Conservation (phyloP, 139 green algal genomes). For the Diplosphaera chodatii region DNA sequence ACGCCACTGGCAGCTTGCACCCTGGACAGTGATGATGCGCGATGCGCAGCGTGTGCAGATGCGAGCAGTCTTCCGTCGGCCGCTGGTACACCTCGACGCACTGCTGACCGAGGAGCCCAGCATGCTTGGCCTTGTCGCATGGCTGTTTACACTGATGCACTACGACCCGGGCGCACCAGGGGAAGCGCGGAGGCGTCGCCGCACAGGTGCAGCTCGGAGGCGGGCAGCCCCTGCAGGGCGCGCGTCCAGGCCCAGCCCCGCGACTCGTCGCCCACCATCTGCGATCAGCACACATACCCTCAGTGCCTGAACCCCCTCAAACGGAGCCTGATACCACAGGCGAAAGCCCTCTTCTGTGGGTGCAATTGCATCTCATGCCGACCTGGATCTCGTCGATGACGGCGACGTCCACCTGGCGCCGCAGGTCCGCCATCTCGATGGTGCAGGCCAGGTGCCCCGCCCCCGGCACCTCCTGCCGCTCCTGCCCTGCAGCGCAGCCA, state of each 20-base stretch:
- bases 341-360: too few relatives aligned
- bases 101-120: too few relatives aligned
- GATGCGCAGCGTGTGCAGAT: too few relatives aligned
- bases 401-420: slow-evolving; percentile 70
- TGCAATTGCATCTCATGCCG: too few relatives aligned
- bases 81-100: too few relatives aligned
- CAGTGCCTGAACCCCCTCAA: too few relatives aligned
- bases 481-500: slow-evolving; percentile 74
- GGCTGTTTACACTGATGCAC: background rate
- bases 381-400: slow-evolving; percentile 96
- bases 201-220: slow-evolving; percentile 89
- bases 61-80: too few relatives aligned
- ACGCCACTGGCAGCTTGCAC: too few relatives aligned
- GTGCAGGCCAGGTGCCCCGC: slow-evolving; percentile 86
- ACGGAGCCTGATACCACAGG: too few relatives aligned
- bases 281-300: slow-evolving; percentile 6
- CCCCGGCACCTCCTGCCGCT: slow-evolving; percentile 63
- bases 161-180: slow-evolving; percentile 46
- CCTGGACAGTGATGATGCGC: too few relatives aligned
- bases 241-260: slow-evolving; percentile 93
- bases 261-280: slow-evolving; percentile 79
- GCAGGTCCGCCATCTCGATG: slow-evolving; percentile 84
- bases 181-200: slow-evolving; percentile 76
- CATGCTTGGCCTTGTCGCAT: too few relatives aligned
- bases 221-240: slow-evolving; percentile 76